A percentile compares a stretch with the other conserved stretches of the same genome.
phyloP scores from a whole-genome alignment of 2,329 filamentous ascomycete species.

The Ophiostoma sp. region DNA sequence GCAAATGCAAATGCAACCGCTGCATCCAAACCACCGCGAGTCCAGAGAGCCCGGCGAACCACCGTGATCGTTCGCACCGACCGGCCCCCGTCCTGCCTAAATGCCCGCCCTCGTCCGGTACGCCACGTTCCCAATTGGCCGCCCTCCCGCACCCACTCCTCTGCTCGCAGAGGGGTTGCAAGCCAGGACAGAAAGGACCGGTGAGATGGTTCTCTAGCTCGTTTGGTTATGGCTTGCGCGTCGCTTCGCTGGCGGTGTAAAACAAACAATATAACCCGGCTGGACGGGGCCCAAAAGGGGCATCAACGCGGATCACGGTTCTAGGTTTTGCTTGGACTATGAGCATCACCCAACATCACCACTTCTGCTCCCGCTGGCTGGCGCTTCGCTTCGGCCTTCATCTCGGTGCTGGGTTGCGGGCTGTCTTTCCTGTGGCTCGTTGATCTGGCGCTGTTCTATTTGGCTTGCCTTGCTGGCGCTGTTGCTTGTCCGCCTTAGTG shows the following conservation, averaged over 20 bases:
- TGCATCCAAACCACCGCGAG: neutral
- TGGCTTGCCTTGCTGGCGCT: constrained; percentile 7
- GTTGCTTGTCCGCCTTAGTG: constrained; percentile 25
- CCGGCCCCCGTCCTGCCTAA: neutral
- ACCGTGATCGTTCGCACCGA: constrained; percentile 3
- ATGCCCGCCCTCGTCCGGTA: constrained; percentile 1
- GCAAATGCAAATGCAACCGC: neutral
- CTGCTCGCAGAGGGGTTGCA: neutral
- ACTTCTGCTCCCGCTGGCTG: neutral
- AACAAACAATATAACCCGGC: neutral
- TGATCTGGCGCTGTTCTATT: neutral
- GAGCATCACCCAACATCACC: neutral
- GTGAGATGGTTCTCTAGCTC: neutral
- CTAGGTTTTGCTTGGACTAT: neutral
- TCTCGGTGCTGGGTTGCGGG: neutral
- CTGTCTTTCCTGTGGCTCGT: neutral
- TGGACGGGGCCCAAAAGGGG: neutral
- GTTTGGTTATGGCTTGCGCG: neutral
- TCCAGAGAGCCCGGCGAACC: constrained; percentile 3
- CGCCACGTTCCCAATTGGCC: constrained; percentile 8
- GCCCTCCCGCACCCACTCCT: neutral
- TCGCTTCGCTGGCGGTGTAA: neutral
- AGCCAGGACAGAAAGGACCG: neutral
- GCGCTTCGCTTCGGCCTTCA: neutral
- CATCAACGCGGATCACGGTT: neutral